A percentile compares a stretch with the other conserved stretches of the same genome.
These are phyloP conservation scores for Oxyria digyna DNA, from an alignment of 148 eudicot genomes.

Conservation along the genomic window DNA sequence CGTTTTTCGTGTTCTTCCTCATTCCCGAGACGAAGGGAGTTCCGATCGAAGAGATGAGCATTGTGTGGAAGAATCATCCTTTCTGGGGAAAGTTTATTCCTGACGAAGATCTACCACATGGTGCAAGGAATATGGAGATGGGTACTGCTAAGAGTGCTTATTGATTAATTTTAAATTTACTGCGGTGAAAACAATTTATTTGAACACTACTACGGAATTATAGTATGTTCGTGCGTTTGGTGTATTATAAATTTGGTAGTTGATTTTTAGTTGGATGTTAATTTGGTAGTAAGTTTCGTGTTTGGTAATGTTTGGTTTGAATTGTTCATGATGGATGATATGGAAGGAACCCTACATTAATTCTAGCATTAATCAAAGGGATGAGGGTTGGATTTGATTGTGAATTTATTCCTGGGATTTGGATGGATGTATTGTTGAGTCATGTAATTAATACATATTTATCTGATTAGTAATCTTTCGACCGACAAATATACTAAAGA, in stretches of 20 bases:
- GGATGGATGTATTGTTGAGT: too few species aligned
- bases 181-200: background rate
- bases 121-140: slow-evolving; percentile 5
- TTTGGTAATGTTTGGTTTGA: background rate
- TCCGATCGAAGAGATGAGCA: slow-evolving; percentile 13
- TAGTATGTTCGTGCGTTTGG: background rate
- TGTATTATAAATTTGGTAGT: background rate
- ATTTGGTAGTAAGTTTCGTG: background rate
- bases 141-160: background rate
- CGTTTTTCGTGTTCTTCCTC: slow-evolving; percentile 10
- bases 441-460: too few species aligned
- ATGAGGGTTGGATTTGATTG: too few species aligned
- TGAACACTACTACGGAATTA: too few species aligned
- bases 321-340: background rate
- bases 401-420: too few species aligned
- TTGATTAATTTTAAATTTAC: background rate
- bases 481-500: too few species aligned
- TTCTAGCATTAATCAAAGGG: too few species aligned
- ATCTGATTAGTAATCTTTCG: too few species aligned
- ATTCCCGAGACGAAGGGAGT: slow-evolving; percentile 13
- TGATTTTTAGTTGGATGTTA: slow-evolving; percentile 1
- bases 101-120: background rate
- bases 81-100: slow-evolving; percentile 11
- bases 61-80: slow-evolving; percentile 11
- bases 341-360: too few species aligned